Percentiles rank a stretch among this genome's conserved stretches.
phyloP scores from a whole-genome alignment of 2,329 filamentous ascomycete species.

The Fusarium musae region DNA sequence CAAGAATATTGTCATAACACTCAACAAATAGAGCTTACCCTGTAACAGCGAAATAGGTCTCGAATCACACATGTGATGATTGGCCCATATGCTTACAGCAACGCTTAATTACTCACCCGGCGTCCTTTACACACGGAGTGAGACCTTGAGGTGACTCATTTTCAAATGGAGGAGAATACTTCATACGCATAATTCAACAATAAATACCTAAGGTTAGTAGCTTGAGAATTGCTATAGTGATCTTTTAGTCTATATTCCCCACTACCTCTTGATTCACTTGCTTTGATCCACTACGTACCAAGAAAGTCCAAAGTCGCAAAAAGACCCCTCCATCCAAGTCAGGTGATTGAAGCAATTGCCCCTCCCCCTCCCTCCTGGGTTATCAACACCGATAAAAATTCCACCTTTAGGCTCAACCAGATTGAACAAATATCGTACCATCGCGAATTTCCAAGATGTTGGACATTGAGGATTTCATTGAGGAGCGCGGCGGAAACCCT shows the following conservation, averaged over 20 bases:
- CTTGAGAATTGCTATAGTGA: not conserved
- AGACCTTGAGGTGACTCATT: not conserved
- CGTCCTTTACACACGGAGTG: not conserved
- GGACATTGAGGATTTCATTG: slow-evolving; percentile 81
- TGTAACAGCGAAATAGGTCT: not conserved
- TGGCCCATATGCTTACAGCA: not conserved
- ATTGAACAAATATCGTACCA: slow-evolving; percentile 31
- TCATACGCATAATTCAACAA: too few species aligned
- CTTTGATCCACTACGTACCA: not conserved
- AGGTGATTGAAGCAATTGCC: slow-evolving; percentile 39
- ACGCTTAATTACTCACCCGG: not conserved
- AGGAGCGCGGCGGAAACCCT: slow-evolving; percentile 90
- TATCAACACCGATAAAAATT: slow-evolving; percentile 42
- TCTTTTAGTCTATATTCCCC: not conserved
- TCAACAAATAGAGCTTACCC: not conserved
- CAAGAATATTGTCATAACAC: not conserved
- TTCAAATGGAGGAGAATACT: too few species aligned
- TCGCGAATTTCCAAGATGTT: slow-evolving; percentile 64
- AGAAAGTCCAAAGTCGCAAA: not conserved
- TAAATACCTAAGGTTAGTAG: not conserved
- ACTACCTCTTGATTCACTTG: not conserved
- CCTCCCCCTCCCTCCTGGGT: slow-evolving; percentile 44
- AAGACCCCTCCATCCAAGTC: slow-evolving; percentile 37
- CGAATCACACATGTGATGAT: not conserved
- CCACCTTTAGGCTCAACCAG: slow-evolving; percentile 29